A percentile compares a stretch with the other conserved stretches of the same genome.
phyloP scores from a whole-genome alignment of 306 rosid genomes.

The Cucumis hystrix region DNA sequence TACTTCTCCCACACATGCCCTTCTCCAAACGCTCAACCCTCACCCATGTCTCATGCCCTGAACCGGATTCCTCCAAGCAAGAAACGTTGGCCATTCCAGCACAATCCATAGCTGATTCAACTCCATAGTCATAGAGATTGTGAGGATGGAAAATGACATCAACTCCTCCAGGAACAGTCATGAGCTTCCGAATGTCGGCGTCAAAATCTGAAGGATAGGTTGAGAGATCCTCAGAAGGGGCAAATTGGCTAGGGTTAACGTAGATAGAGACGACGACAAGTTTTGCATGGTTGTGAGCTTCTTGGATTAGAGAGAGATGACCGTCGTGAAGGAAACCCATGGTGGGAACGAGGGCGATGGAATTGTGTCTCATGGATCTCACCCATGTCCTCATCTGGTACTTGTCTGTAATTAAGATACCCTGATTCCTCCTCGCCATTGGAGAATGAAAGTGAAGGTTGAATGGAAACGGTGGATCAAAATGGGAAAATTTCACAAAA shows the following conservation, averaged over 20 bases:
- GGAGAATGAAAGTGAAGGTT: neutral
- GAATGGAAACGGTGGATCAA: neutral
- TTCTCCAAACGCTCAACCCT: constrained; percentile 61
- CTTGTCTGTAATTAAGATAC: constrained; percentile 40
- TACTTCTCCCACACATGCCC: constrained; percentile 72
- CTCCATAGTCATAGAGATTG: constrained; percentile 48
- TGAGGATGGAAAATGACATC: constrained; percentile 61
- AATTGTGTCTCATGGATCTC: constrained; percentile 46
- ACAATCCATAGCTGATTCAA: neutral
- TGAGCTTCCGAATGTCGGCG: constrained; percentile 53
- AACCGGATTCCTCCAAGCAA: constrained; percentile 45
- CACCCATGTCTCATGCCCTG: constrained; percentile 78
- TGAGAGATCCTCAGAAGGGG: constrained; percentile 76
- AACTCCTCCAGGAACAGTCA: constrained; percentile 45
- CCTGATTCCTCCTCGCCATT: constrained; percentile 36
- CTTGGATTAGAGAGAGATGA: constrained; percentile 48
- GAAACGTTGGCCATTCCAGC: constrained; percentile 21
- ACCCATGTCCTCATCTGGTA: constrained; percentile 66
- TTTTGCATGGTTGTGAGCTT: constrained; percentile 38
- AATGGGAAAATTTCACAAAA: too few relatives aligned
- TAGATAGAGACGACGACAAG: constrained; percentile 64
- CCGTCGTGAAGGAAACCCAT: constrained; percentile 89
- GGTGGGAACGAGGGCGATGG: constrained; percentile 62
- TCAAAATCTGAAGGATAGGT: constrained; percentile 74
- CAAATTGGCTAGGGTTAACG: constrained; percentile 78